Base-by-base conservation (phyloP, 2,329 filamentous ascomycete genomes). In the Fusarium sp. region DNA sequence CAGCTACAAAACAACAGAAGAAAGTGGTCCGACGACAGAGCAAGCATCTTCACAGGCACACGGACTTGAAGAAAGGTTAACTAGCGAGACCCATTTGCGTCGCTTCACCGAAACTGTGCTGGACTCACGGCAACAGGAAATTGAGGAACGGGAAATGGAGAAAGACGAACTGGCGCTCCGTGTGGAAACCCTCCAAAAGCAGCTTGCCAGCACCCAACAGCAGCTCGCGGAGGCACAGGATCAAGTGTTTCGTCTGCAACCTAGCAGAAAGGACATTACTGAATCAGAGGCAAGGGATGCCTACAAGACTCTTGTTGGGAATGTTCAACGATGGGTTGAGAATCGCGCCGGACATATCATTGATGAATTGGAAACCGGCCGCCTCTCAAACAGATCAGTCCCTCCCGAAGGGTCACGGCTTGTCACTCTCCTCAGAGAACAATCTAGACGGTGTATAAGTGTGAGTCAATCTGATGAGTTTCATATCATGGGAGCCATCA, bases 291-390 rank as follows among this genome's bases (percentile, higher is more conserved):
- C 79, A 3, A 72, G 71, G 33, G 78, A 79, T 30, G 71, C 70
- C 11, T 80, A 80, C 66, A 76, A 75, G 58, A 66, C 52, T 16
- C 64, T 80, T 33, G 76, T 77, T 59, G 72, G 74, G 26, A 78
- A 74, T 33, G 73, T 80, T 11, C 77, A 79, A 55, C 69, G 78
- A 55, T 80, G 79, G 79, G 78, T 79, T 33, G 77, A 80, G 53
- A 76, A 77, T 47, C 75, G 77, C 28, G 71, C 80, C 40, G 72
- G 69, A 8, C 65, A 69, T 28, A 71, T 73, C 11, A 54, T 80
- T 47, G 78, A 80, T 38, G 76, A 79, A 33, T 47, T 79, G 41
- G 76, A 77, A 18, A 52, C 67, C 8, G 75, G 74, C 3, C 74
- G 74, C 6, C 49, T 77, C 23, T 68, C 64, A 33, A 52, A 62